Base-by-base conservation (phyloP, 2,329 filamentous ascomycete species). In the Aaosphaeria arxii region DNA sequence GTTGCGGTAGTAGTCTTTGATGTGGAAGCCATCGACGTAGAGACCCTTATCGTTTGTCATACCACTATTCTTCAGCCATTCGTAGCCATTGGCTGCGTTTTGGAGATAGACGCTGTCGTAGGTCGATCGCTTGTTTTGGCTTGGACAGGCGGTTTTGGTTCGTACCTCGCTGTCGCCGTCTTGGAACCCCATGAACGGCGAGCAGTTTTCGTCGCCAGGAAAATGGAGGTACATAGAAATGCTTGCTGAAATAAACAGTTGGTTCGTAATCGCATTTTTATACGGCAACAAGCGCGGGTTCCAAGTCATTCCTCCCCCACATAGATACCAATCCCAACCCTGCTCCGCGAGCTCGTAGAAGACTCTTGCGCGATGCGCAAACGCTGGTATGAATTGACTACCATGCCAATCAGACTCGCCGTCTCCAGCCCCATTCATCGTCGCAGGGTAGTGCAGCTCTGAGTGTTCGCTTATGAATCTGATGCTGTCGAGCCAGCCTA, bases 221-320 rank as follows among this genome's bases (percentile, higher is more conserved):
- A 91, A 95, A 63, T 92, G 81, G 5, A 94, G 79, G 64, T 95
- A 96, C 92, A 97, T 96, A 45, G 80, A 82, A 33, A 92, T 81
- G 24, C 88, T 94, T 0, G 89, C 90, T 0, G 91, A 80, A 51
- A 96, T 89, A 72, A 82, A 96, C 1, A 96, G 80, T 66, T 96
- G 84, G 63, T 96, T 96, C 30, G 92, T 97, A 59, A 97, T 95
- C 53, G 92, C 90, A 62, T 97, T 97, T 66, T 96, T 97, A 75
- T 96, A 97, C 0, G 91, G 90, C 24, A 63, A 40, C 36, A 79
- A 71, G 33, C 83, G 81, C 3, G 89, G 89, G 56, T 88, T 95
- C 92, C 92, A 97, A 11, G 84, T 81, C 88, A 97, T 95, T 40
- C 92, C 92, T 24, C 92, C 92, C 4, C 81, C 81, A 61, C 92